Base-by-base conservation (phyloP, 2,329 filamentous ascomycete genomes). In the Chaetomiaceae sp. region DNA sequence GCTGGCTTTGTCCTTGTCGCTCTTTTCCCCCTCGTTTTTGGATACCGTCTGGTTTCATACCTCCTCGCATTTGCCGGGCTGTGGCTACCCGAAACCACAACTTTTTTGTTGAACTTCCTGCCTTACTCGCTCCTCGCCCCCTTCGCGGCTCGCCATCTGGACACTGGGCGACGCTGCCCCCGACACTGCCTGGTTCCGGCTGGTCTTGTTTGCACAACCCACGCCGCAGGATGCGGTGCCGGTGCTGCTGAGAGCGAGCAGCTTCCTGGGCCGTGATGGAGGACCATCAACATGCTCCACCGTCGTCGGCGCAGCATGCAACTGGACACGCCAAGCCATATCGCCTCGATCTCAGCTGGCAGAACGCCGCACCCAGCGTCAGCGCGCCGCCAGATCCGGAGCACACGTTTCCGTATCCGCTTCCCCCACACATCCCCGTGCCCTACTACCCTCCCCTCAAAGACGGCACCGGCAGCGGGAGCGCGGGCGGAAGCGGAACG, bases 321-420 rank as follows among this genome's bases (percentile, higher is more conserved):
- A 33, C 37, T 35, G 51, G 46, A 38, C 46, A 27, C 30, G 49
- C 52, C 53, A 55, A 55, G 56, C 44, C 53, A 43, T 54, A 47
- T 44, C 48, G 54, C 44, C 49, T 39, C 37, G 48, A 39, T 38
- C 42, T 50, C 30, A 21, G 49, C 20, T 47, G 52, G 44, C 27
- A 40, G 3, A 40, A 25, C 44, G 33, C 46, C 44, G 27, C 46
- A 34, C 46, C 51, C 34, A 27, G 31, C 42, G 41, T 46, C 23
- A 44, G 33, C 20, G 10, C 8, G 7, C 12, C 30, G 14, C 5
- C 30, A 12, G 10, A 13, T 33, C 42, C 38, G 23, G 21, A 40
- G 34, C 37, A 31, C 44, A 37, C 8, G n/a, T n/a, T n/a, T n/a
- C 33, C 41, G 25, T 42, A 52, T 45, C 33, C 50, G 14, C 31